Evolutionary conservation across 2,329 filamentous ascomycete species (phyloP).

Genomic region (Hypoxylon sp.): DNA sequence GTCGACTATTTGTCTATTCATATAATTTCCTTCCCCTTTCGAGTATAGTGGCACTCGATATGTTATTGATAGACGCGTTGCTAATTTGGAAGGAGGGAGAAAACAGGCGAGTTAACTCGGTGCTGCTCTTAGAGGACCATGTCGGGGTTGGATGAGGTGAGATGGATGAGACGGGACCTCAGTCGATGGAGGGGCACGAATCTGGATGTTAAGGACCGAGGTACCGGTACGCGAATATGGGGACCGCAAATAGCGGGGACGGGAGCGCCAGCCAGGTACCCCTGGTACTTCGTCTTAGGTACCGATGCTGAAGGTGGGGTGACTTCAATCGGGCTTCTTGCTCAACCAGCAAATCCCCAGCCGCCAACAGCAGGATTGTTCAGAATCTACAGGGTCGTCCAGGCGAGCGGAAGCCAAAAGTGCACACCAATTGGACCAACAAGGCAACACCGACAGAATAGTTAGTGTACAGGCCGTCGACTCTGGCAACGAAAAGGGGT

Average conservation of each 20-base stretch:
- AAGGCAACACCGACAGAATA: slow-evolving; percentile 41
- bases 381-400: slow-evolving; percentile 41
- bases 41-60: slow-evolving; percentile 1
- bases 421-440: slow-evolving; percentile 42
- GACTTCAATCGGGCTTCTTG: slow-evolving; percentile 27
- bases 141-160: slow-evolving; percentile 33
- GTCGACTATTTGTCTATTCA: slow-evolving; percentile 24
- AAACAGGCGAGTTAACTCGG: slow-evolving; percentile 9
- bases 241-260: slow-evolving; percentile 33
- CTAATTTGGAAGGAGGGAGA: slow-evolving; percentile 27
- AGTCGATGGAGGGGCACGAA: slow-evolving; percentile 11
- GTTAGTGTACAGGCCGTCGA: slow-evolving; percentile 33
- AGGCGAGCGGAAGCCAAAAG: slow-evolving; percentile 33
- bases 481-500: slow-evolving; percentile 39
- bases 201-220: slow-evolving; percentile 37
- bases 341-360: slow-evolving; percentile 38
- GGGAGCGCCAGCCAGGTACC: slow-evolving; percentile 26
- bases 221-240: slow-evolving; percentile 43
- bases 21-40: slow-evolving; percentile 13
- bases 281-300: slow-evolving; percentile 20
- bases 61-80: slow-evolving; percentile 10
- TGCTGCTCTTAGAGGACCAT: neutral
- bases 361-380: slow-evolving; percentile 40
- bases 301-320: slow-evolving; percentile 33
- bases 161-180: slow-evolving; percentile 31